Percentiles rank a stretch among this genome's conserved stretches.
Evolutionary conservation across 2,329 filamentous ascomycete genomes (phyloP).

Genomic region (Ceratocystis diversiconidia): DNA sequence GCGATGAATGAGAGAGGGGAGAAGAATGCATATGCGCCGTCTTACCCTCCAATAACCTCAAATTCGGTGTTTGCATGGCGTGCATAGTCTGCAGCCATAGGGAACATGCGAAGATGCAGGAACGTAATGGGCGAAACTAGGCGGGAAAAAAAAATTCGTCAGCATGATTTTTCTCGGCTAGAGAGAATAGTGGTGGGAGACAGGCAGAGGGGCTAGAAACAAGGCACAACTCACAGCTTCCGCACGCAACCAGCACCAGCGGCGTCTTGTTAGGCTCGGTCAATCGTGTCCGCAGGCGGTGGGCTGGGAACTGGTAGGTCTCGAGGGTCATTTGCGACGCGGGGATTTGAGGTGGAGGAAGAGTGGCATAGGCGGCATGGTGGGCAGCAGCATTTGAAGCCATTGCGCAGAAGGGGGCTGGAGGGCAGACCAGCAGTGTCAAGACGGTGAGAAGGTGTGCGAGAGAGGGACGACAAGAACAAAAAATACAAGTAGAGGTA

Average conservation of each 20-base stretch:
- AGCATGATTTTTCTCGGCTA: background rate
- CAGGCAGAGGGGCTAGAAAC: background rate
- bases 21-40: background rate
- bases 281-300: slow-evolving; percentile 39
- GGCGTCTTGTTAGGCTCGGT: slow-evolving; percentile 43
- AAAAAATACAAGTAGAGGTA: background rate
- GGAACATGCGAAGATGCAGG: slow-evolving; percentile 73
- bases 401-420: slow-evolving; percentile 6
- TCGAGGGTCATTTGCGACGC: slow-evolving; percentile 24
- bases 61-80: slow-evolving; percentile 41
- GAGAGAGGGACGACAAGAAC: background rate
- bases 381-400: slow-evolving; percentile 7
- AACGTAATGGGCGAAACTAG: slow-evolving; percentile 56
- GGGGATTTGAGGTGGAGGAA: slow-evolving; percentile 12
- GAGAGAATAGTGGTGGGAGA: background rate
- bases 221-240: slow-evolving; percentile 34
- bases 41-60: slow-evolving; percentile 73
- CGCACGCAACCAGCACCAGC: slow-evolving; percentile 55
- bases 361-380: slow-evolving; percentile 7
- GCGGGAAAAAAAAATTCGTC: background rate
- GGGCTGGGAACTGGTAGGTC: slow-evolving; percentile 46
- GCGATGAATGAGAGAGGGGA: no score
- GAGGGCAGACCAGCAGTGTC: background rate
- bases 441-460: background rate
- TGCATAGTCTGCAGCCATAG: slow-evolving; percentile 70